A percentile compares a stretch with the other conserved stretches of the same genome.
These are phyloP conservation scores for Castanea crenata DNA, from an alignment of 306 rosid genomes.

Conservation along the genomic window DNA sequence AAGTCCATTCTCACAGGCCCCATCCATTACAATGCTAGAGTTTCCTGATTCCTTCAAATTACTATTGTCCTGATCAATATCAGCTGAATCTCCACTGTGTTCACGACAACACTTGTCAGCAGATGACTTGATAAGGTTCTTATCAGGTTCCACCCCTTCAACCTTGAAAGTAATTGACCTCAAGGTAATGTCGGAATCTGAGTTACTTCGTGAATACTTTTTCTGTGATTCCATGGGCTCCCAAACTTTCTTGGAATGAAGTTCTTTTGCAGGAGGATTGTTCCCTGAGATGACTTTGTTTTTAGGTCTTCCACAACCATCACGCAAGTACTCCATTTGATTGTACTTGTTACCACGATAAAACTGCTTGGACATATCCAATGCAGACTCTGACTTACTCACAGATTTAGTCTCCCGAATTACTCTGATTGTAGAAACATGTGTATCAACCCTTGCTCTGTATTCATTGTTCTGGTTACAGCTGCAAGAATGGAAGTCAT, in stretches of 20 bases:
- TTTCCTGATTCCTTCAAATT: constrained; percentile 46
- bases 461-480: constrained; percentile 65
- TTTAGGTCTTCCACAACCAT: constrained; percentile 66
- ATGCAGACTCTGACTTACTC: constrained; percentile 54
- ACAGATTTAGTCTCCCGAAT: constrained; percentile 56
- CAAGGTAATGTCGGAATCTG: constrained; percentile 66
- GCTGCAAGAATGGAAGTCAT: constrained; percentile 73
- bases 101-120: constrained; percentile 28
- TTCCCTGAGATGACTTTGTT: constrained; percentile 53
- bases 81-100: constrained; percentile 31
- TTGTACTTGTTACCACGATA: constrained; percentile 54
- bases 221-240: constrained; percentile 80
- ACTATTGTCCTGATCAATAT: constrained; percentile 41
- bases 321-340: constrained; percentile 62
- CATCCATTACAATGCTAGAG: constrained; percentile 37
- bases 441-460: constrained; percentile 63
- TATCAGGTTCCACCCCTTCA: constrained; percentile 42
- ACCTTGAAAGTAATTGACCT: constrained; percentile 41
- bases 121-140: constrained; percentile 43
- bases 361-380: constrained; percentile 66
- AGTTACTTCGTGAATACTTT: constrained; percentile 66
- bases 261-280: constrained; percentile 57
- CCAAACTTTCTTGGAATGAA: constrained; percentile 85
- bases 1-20: constrained; percentile 38
- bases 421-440: constrained; percentile 48